Conservation (phyloP, 176 grass and related monocot genomes). For the Eleusine indica region DNA sequence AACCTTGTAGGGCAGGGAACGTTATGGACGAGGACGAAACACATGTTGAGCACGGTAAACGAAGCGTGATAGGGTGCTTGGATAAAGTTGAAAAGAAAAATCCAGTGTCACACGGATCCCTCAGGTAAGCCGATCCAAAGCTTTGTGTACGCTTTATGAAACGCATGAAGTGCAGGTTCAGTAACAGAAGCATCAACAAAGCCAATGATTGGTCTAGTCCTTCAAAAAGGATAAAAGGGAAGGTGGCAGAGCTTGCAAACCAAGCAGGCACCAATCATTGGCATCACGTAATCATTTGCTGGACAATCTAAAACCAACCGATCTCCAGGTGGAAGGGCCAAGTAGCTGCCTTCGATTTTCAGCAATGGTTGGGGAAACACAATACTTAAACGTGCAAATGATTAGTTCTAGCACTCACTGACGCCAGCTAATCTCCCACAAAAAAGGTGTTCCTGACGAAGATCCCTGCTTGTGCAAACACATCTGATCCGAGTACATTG, state of each 20-base stretch:
- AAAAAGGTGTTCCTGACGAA: not conserved
- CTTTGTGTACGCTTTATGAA: not conserved
- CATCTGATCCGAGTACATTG: not conserved
- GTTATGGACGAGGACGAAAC: not conserved
- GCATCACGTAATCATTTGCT: conserved; percentile 32
- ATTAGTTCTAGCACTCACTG: conserved; percentile 10
- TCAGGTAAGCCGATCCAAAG: not conserved
- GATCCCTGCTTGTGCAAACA: not conserved
- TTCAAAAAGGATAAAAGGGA: conserved; percentile 12
- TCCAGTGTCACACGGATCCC: not conserved
- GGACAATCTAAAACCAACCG: conserved; percentile 20
- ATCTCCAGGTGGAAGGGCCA: not conserved
- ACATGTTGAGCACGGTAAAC: not conserved
- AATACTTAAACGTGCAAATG: conserved; percentile 17
- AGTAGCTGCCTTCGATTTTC: conserved; percentile 26
- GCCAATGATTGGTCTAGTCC: conserved; percentile 27
- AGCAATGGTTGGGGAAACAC: not conserved
- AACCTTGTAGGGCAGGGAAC: not conserved
- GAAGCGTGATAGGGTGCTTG: not conserved
- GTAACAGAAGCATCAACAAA: conserved; percentile 18
- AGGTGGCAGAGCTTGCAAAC: conserved; percentile 45
- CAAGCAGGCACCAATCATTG: conserved; percentile 49
- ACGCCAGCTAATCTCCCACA: conserved; percentile 1
- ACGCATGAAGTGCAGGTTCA: not conserved
- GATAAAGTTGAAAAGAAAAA: not conserved